Conservation (phyloP, 768 basidiomycete species). For the Mycena venus region DNA sequence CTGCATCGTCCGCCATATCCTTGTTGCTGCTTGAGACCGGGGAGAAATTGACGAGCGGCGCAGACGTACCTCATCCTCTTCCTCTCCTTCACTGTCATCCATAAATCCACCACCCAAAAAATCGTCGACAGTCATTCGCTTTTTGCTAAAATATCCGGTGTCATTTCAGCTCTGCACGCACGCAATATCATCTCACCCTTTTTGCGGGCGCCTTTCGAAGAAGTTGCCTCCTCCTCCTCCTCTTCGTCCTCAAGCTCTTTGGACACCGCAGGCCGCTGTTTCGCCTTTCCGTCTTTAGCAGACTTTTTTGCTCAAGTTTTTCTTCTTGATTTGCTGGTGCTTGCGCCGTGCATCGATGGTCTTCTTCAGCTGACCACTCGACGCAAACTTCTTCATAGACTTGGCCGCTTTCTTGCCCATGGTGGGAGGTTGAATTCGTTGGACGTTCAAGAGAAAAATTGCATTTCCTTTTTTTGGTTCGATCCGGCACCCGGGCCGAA, state of each 20-base stretch:
- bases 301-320: conserved; percentile 73
- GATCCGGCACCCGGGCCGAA: not conserved
- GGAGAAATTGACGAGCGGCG: not conserved
- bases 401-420: conserved; percentile 78
- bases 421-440: not conserved
- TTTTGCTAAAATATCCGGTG: conserved; percentile 49
- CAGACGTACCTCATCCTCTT: conserved; percentile 41
- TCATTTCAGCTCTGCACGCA: not conserved
- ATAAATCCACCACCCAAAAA: conserved; percentile 81
- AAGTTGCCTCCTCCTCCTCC: conserved; percentile 46
- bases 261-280: conserved; percentile 20
- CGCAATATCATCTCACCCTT: conserved; percentile 41
- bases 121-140: conserved; percentile 81
- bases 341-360: conserved; percentile 88
- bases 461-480: not conserved
- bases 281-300: conserved; percentile 52
- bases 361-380: conserved; percentile 90
- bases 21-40: conserved; percentile 25
- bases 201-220: conserved; percentile 38
- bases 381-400: conserved; percentile 88
- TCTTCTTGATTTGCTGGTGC: conserved; percentile 81
- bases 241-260: conserved; percentile 38
- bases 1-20: conserved; percentile 41
- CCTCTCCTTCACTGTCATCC: conserved; percentile 69
- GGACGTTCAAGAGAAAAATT: not conserved